Evolutionary conservation across 768 basidiomycete species (phyloP), one percentile per base, ranked within the genome.

Genomic region (Termitomyces sp.): DNA sequence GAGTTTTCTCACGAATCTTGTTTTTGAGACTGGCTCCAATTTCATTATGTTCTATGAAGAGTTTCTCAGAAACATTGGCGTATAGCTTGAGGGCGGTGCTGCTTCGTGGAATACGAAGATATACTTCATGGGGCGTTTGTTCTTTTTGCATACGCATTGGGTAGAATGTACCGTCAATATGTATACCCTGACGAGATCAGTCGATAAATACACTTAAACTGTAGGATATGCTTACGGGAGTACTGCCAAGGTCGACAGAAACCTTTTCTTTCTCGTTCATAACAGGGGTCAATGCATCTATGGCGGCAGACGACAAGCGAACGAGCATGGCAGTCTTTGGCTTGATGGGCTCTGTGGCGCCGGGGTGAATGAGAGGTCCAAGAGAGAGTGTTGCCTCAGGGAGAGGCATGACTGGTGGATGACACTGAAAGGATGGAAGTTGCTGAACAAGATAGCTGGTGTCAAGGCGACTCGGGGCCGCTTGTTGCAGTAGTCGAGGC

Each of bases 291-390:
- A 91, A 79, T 1, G 85, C 85, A 52, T 88, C 83, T 56, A 91
- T 74, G 0, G 86, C 83, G 67, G 89, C 86, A 32, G 80, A 76
- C 4, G 89, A 83, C 79, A 91, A 77, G 53, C 88, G 84, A 38
- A 91, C 79, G 47, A 91, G 73, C 82, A 90, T 84, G 45, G 89
- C 89, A 23, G 79, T 78, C 73, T 88, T 89, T 12, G 83, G 83
- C 56, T 79, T 82, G 3, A 85, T 76, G 32, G 82, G 80, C 32
- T 77, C 64, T 0, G 79, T 72, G 56, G 80, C 84, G 42, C 80
- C 83, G 32, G 81, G 81, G 43, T 73, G 72, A 1, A 82, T 75
- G 61, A 78, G 75, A 31, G 83, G 81, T 40, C 84, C 78, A 40
- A 91, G 76, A 9, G 85, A 74, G 41, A 89, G 76, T 10, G 76